Base-by-base conservation (phyloP, 1,284 basidiomycete species). In the Sporisorium exsertum region DNA sequence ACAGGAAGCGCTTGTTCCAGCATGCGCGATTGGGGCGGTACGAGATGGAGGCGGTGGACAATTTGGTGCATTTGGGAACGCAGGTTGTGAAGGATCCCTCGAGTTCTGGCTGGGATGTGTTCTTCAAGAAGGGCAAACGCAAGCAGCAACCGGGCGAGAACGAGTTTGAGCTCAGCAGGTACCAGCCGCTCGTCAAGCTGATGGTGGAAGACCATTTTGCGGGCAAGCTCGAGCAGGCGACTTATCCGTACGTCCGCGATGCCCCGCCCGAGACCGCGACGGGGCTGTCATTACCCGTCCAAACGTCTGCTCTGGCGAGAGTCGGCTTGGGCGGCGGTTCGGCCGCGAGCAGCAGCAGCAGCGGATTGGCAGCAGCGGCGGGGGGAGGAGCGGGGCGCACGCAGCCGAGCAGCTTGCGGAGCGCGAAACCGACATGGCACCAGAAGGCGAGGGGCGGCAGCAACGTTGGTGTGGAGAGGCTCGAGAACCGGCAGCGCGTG, bases 31-130 rank as follows among this genome's bases (percentile, higher is more conserved):
- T 99, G 51, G 90, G 91, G 3, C 87, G 95, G 58, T 89, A 93
- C 24, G 97, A 99, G 84, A 95, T 97, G 87, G 96, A 98, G 81
- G 93, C 94, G 33, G 89, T 98, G 52, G 95, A 97, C 86, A 93
- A 95, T 42, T 87, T 99, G 64, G 88, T 91, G 5, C 89, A 92
- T 80, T 87, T 99, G 37, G 97, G 97, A 24, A 90, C 91, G 6
- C 91, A 93, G 65, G 91, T 99, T 53, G 91, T 90, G 67, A 92
- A 94, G 84, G 95, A 75, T 20, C 64, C 64, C 0, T 29, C 65
- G 33, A 66, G 61, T 49, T 62, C 50, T 15, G 67, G 62, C 10
- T 81, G 71, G 64, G 72, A 79, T 66, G 63, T 78, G 49, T 80
- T 77, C 47, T 81, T 79, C 60, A 81, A 90, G 90, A 80, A 82